These are phyloP conservation scores for Arthroderma sp. DNA, from an alignment of 2,329 filamentous ascomycete species.

Conservation along the genomic window DNA sequence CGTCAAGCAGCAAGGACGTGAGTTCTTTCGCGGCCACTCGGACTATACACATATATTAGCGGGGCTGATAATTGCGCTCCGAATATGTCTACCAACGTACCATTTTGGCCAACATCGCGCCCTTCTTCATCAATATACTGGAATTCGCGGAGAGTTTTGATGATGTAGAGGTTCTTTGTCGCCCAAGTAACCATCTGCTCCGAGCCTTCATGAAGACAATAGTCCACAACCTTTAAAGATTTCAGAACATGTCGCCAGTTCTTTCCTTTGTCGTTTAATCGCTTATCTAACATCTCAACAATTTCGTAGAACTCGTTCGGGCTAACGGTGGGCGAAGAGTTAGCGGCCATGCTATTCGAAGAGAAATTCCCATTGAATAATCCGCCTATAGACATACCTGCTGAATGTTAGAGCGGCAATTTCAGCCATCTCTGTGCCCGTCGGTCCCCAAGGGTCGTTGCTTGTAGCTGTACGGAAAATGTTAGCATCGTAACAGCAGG, in stretches of 20 bases:
- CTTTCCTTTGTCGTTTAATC: constrained; percentile 97
- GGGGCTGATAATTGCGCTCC: background rate
- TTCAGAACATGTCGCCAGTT: constrained; percentile 99
- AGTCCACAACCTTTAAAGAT: constrained; percentile 93
- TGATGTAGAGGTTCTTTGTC: constrained; percentile 94
- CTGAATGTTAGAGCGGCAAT: constrained; percentile 97
- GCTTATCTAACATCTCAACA: constrained; percentile 99
- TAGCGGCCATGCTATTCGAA: constrained; percentile 10
- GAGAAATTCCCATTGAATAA: background rate
- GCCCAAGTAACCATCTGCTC: constrained; percentile 97
- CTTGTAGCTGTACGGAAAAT: constrained; percentile 62
- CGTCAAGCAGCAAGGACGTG: constrained; percentile 80
- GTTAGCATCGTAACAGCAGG: constrained; percentile 14
- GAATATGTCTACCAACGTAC: constrained; percentile 41
- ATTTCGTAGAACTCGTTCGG: constrained; percentile 98
- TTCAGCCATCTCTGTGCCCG: constrained; percentile 96
- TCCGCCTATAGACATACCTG: constrained; percentile 57
- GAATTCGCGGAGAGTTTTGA: constrained; percentile 96
- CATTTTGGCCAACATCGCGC: constrained; percentile 89
- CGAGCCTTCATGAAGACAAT: constrained; percentile 93
- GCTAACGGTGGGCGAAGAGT: constrained; percentile 35
- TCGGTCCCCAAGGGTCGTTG: constrained; percentile 97
- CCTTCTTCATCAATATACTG: constrained; percentile 94
- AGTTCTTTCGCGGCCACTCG: constrained; percentile 93
- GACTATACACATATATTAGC: constrained; percentile 44